A percentile compares a stretch with the other conserved stretches of the same genome.
Conservation (phyloP, 2,329 filamentous ascomycete species). For the Xylaria sp. region DNA sequence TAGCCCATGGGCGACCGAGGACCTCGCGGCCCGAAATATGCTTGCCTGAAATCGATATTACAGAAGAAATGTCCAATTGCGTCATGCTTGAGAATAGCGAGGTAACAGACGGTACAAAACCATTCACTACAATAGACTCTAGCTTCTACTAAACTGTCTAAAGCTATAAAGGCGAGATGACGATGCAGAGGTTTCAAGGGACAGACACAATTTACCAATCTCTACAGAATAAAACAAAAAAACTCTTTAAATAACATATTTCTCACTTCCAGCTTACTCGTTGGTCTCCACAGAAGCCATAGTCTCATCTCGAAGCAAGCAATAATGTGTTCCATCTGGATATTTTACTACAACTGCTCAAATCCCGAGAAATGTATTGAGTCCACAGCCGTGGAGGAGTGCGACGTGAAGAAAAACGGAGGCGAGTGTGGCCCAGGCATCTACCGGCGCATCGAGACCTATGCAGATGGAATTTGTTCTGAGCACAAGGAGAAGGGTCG, state of each 20-base stretch:
- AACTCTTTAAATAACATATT: background rate
- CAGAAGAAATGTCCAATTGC: background rate
- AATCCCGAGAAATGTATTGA: slow-evolving; percentile 9
- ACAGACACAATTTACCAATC: background rate
- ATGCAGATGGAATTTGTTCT: slow-evolving; percentile 8
- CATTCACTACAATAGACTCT: background rate
- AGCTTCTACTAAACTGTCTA: background rate
- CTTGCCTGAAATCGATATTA: background rate
- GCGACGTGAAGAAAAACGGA: background rate
- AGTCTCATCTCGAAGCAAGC: slow-evolving; percentile 4
- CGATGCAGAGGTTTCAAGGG: background rate
- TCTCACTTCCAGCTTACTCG: background rate
- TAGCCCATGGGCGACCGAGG: slow-evolving; percentile 3
- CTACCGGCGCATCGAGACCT: slow-evolving; percentile 15
- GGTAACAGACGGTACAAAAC: background rate
- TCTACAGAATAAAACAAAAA: background rate
- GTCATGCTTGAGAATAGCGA: background rate
- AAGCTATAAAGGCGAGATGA: slow-evolving; percentile 10
- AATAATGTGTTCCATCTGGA: slow-evolving; percentile 7
- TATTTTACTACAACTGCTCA: slow-evolving; percentile 20
- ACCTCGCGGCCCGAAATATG: background rate
- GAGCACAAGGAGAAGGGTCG: slow-evolving; percentile 18
- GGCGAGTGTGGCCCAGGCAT: slow-evolving; percentile 3
- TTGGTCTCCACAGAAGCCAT: background rate
- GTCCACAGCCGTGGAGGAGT: background rate